These are phyloP conservation scores for Aspergillus terreus DNA, from an alignment of 2,329 filamentous ascomycete genomes.

Conservation along the genomic window DNA sequence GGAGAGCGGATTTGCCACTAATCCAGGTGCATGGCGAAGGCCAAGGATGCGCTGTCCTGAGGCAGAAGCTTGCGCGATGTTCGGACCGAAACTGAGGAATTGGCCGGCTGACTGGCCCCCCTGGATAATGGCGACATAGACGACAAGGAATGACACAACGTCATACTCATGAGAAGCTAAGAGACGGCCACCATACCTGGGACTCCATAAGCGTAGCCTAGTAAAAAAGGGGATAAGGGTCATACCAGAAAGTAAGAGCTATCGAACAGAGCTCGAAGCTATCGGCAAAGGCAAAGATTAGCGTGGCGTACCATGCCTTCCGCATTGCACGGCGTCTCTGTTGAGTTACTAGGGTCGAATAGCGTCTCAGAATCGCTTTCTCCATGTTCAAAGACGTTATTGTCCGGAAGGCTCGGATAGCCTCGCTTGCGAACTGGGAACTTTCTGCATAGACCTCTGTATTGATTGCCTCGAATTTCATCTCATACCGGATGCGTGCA, in stretches of 20 bases:
- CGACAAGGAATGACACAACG: conserved; percentile 50
- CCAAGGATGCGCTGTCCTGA: conserved; percentile 36
- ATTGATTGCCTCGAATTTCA: conserved; percentile 66
- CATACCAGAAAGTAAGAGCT: conserved; percentile 58
- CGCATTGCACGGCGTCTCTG: conserved; percentile 60
- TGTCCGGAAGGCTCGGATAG: conserved; percentile 70
- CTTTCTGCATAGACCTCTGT: conserved; percentile 67
- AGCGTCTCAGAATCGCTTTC: conserved; percentile 59
- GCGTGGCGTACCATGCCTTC: conserved; percentile 59
- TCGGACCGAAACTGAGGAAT: conserved; percentile 64
- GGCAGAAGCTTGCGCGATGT: conserved; percentile 37
- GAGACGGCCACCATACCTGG: conserved; percentile 62
- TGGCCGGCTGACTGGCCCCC: conserved; percentile 65
- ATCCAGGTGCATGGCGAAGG: conserved; percentile 12
- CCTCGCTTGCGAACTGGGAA: conserved; percentile 70
- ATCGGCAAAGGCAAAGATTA: conserved; percentile 67
- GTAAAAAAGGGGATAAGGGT: neutral
- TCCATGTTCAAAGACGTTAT: conserved; percentile 69
- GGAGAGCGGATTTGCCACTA: too few relatives aligned
- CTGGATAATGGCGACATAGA: conserved; percentile 65
- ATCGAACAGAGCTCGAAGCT: conserved; percentile 62
- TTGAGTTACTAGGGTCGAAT: conserved; percentile 54
- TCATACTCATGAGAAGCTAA: conserved; percentile 50
- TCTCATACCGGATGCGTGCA: conserved; percentile 59
- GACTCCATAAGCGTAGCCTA: neutral